phyloP scores from a whole-genome alignment of 2,329 filamentous ascomycete species.

The Lecanicillium sp. region DNA sequence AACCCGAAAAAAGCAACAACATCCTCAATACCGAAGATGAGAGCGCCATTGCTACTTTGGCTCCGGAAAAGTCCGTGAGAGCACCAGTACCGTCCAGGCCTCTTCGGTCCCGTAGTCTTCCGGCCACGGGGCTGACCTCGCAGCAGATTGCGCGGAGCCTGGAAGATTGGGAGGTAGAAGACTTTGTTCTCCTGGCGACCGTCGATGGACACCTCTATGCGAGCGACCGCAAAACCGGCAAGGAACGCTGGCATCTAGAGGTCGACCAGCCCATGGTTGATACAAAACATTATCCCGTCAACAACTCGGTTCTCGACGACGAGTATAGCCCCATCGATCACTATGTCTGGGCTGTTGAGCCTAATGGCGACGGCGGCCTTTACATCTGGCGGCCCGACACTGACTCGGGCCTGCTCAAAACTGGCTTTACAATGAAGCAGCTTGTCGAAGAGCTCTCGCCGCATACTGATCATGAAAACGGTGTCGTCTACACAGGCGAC shows the following conservation, averaged over 20 bases:
- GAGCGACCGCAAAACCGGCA: slow-evolving; percentile 77
- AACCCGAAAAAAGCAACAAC: slow-evolving; percentile 14
- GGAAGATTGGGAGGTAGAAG: slow-evolving; percentile 99
- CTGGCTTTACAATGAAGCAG: slow-evolving; percentile 71
- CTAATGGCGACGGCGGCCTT: slow-evolving; percentile 74
- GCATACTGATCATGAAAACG: slow-evolving; percentile 64
- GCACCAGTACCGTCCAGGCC: slow-evolving; percentile 70
- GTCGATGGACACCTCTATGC: slow-evolving; percentile 96
- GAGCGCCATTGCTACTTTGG: slow-evolving; percentile 96
- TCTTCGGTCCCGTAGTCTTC: slow-evolving; percentile 45
- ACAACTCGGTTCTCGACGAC: slow-evolving; percentile 52
- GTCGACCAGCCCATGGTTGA: slow-evolving; percentile 84
- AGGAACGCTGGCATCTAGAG: slow-evolving; percentile 77
- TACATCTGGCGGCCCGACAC: slow-evolving; percentile 72
- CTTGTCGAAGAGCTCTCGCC: slow-evolving; percentile 78
- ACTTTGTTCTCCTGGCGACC: slow-evolving; percentile 99
- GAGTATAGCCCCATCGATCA: slow-evolving; percentile 65
- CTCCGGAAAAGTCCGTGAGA: slow-evolving; percentile 94
- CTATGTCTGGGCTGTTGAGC: slow-evolving; percentile 92
- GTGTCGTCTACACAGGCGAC: slow-evolving; percentile 81
- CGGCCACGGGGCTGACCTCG: slow-evolving; percentile 61
- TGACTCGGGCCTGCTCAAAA: slow-evolving; percentile 51
- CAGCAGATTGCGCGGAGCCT: slow-evolving; percentile 92
- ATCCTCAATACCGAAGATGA: slow-evolving; percentile 52
- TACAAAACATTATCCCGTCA: slow-evolving; percentile 70